These are phyloP conservation scores for Fraxinus nigra DNA, from an alignment of 305 asterid genomes.

Conservation along the genomic window DNA sequence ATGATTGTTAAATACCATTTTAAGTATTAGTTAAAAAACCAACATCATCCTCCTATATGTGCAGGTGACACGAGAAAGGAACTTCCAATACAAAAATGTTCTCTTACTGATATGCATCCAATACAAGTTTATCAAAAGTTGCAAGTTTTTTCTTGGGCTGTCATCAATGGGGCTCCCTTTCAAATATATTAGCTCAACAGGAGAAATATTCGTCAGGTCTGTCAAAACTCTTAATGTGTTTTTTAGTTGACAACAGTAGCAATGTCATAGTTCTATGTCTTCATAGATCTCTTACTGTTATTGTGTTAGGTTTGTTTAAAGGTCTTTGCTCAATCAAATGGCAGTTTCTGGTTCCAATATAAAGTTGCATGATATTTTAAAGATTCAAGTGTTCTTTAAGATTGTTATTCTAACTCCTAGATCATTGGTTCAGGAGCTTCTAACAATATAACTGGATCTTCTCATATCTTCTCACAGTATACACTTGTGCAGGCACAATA, in stretches of 20 bases:
- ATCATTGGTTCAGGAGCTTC: not conserved
- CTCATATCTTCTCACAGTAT: not conserved
- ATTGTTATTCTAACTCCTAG: not conserved
- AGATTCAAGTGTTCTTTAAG: not conserved
- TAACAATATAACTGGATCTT: not conserved
- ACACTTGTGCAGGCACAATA: not conserved
- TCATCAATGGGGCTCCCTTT: not conserved
- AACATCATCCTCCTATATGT: not conserved
- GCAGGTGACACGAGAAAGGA: not conserved
- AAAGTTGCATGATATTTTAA: not conserved
- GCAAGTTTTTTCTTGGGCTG: not conserved
- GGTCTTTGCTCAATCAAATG: not conserved
- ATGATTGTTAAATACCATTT: not conserved
- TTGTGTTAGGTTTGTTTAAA: not conserved
- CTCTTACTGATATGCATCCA: not conserved
- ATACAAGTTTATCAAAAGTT: not conserved
- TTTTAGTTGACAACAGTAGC: not conserved
- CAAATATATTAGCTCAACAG: not conserved
- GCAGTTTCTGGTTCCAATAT: not conserved
- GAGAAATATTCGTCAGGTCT: not conserved
- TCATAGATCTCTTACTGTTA: not conserved
- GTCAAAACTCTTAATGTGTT: not conserved
- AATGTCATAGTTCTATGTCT: not conserved
- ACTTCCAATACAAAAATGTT: not conserved
- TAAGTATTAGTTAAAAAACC: not conserved